phyloP scores from a whole-genome alignment of 352 stramenopile genomes.

The Pythium dissimile region DNA sequence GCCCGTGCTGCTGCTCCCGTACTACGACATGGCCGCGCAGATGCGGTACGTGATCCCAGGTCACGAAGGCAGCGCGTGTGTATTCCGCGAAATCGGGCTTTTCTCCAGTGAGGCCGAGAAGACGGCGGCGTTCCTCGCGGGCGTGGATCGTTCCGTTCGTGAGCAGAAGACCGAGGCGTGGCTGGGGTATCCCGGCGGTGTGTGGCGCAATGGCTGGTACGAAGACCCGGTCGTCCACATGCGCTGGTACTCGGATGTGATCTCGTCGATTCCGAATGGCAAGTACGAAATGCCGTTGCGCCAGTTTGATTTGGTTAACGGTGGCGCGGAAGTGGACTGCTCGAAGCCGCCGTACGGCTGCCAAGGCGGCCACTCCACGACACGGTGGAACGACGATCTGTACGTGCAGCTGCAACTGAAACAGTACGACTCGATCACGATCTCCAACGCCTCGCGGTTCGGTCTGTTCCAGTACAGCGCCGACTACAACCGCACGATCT shows the following conservation, averaged over 20 bases:
- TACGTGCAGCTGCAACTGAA: neutral
- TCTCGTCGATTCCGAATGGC: neutral
- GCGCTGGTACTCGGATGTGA: slow-evolving; percentile 22
- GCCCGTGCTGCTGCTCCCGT: slow-evolving; percentile 22
- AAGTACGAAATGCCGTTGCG: neutral
- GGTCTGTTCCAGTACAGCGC: slow-evolving; percentile 25
- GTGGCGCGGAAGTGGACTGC: neutral
- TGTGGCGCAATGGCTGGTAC: slow-evolving; percentile 32
- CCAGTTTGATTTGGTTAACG: slow-evolving; percentile 20
- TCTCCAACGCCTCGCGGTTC: slow-evolving; percentile 18
- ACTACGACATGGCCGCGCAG: slow-evolving; percentile 14
- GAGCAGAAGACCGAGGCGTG: slow-evolving; percentile 15
- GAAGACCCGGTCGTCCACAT: neutral
- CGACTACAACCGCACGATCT: neutral
- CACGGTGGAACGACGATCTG: slow-evolving; percentile 12
- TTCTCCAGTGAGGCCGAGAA: neutral
- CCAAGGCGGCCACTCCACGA: neutral
- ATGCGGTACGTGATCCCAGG: slow-evolving; percentile 15
- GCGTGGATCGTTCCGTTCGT: neutral
- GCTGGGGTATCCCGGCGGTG: slow-evolving; percentile 12
- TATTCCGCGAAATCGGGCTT: slow-evolving; percentile 11
- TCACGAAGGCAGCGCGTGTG: slow-evolving; percentile 18
- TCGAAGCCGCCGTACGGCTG: neutral
- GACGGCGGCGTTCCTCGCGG: neutral
- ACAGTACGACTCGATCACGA: neutral